Evolutionary conservation across 176 grass and related monocot species (phyloP), one percentile per base, ranked within the genome.

Genomic region (Phoenix roebelenii): DNA sequence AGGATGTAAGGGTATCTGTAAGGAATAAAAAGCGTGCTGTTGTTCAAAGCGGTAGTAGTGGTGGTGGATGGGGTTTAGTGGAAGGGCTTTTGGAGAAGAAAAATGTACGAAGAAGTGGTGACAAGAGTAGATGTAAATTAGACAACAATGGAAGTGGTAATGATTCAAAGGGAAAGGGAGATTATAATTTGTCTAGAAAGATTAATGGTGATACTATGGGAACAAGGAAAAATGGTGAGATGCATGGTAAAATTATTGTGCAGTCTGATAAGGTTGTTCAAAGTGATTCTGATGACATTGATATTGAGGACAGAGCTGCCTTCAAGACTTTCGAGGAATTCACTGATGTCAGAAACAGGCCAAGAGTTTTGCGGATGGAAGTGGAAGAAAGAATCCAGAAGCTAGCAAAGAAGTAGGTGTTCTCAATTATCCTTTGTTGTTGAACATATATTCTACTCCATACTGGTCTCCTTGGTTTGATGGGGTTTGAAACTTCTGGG

Each of bases 311-410:
- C 68, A 91, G 84, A 82, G 78, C 93, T 73, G 93, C 93, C 74
- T 97, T 97, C 74, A 90, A 80, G 52, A 78, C 76, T 72, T 97
- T 91, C 55, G 76, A 97, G 73, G 78, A 80, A 62, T 91, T 97
- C 59, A 85, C 78, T 35, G 93, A 97, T 84, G 73, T 97, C 49
- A 85, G 76, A 63, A 85, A 91, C 57, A 81, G 93, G 25, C 87
- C 93, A 80, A 68, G 84, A 52, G 82, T 88, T 74, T 81, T 97
- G 65, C 84, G 73, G 74, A 85, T 80, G 72, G 87, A 97, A 87
- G 70, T 97, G 82, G 93, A 97, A 88, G 87, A 97, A 64, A 88
- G 63, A 76, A 97, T 97, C 58, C 57, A 91, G 55, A 76, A 83
- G 51, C 76, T 97, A 81, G 81, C 87, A 77, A 87, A 79, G 64